Evolutionary conservation across 331 rosid genomes (phyloP).

Genomic region (Rosa hybrid): DNA sequence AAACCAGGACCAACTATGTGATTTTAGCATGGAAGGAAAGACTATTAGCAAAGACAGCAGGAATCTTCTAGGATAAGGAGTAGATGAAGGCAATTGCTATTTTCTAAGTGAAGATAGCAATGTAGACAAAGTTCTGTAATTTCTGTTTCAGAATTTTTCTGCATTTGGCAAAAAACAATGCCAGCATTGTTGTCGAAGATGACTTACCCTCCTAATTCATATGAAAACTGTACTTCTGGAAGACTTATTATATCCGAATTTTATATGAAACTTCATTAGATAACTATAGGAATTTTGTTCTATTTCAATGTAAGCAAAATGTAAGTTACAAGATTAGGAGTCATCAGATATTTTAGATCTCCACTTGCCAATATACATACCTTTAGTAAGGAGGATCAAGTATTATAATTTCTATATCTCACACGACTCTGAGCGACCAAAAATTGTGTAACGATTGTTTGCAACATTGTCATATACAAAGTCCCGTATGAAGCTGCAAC

Average conservation of each 20-base stretch:
- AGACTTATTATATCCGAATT: background rate
- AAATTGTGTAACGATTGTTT: constrained; percentile 71
- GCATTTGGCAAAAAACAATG: constrained; percentile 4
- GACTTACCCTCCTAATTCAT: background rate
- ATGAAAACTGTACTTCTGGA: constrained; percentile 7
- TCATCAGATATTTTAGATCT: constrained; percentile 5
- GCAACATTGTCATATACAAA: constrained; percentile 86
- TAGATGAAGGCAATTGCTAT: constrained; percentile 11
- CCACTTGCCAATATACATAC: constrained; percentile 10
- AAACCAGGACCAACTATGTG: background rate
- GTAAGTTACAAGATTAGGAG: constrained; percentile 1
- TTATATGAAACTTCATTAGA: constrained; percentile 12
- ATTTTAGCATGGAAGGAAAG: constrained; percentile 7
- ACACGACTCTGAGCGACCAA: constrained; percentile 87
- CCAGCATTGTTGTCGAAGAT: background rate
- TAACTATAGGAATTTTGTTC: constrained; percentile 19
- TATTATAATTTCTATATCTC: constrained; percentile 48
- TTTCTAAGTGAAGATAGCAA: constrained; percentile 2
- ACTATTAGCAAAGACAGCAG: constrained; percentile 2
- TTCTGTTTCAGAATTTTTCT: constrained; percentile 7
- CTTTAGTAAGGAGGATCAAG: constrained; percentile 16
- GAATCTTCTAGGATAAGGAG: background rate
- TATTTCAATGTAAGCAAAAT: background rate
- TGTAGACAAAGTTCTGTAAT: constrained; percentile 8
- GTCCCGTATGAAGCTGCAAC: constrained; percentile 72